Conservation (phyloP, 495 filamentous ascomycete genomes). For the Chaetomium cochliodes region DNA sequence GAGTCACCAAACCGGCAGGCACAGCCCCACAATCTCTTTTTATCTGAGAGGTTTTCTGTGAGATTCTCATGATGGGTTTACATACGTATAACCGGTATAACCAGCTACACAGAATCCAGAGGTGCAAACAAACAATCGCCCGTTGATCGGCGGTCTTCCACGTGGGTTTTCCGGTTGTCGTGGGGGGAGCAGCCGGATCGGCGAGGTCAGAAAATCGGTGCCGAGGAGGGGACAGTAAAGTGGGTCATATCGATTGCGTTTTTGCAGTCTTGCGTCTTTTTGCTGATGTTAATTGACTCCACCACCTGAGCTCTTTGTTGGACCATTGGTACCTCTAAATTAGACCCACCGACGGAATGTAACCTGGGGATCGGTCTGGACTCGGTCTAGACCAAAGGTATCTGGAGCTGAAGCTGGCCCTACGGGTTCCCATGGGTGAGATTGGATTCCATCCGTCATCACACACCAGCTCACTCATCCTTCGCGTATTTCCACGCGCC, state of each 20-base stretch:
- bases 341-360: constrained; percentile 12
- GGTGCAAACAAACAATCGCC: too few relatives aligned
- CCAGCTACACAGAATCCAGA: too few relatives aligned
- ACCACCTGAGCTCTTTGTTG: neutral
- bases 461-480: too few relatives aligned
- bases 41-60: too few relatives aligned
- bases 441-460: neutral
- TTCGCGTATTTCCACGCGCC: too few relatives aligned
- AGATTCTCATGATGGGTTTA: too few relatives aligned
- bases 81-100: too few relatives aligned
- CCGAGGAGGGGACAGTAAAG: neutral
- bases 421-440: neutral
- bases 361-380: constrained; percentile 9
- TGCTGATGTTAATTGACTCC: constrained; percentile 1
- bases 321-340: constrained; percentile 1
- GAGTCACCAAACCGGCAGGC: too few relatives aligned
- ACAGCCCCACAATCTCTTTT: too few relatives aligned
- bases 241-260: neutral
- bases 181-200: constrained; percentile 31
- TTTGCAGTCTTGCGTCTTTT: neutral
- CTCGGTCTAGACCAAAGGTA: neutral
- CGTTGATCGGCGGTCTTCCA: constrained; percentile 17
- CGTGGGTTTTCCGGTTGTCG: constrained; percentile 3
- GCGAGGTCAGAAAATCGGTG: constrained; percentile 15
- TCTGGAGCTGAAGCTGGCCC: neutral